Evolutionary conservation across 1,139 yeast genomes (phyloP).

Genomic region (Candida glucosophila): DNA sequence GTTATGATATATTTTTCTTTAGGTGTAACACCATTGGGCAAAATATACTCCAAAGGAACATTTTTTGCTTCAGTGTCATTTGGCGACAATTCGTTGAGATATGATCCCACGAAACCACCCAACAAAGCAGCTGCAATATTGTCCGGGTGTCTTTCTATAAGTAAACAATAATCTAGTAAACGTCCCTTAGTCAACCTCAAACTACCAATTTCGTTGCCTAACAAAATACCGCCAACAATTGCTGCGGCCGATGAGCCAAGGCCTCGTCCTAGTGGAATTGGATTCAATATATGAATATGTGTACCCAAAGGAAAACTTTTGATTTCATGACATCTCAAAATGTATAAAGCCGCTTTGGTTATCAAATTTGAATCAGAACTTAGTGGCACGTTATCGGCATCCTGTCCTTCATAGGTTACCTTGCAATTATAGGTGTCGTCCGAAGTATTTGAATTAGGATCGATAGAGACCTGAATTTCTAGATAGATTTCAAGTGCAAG

Average conservation of each 20-base stretch:
- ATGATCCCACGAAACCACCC: conserved; percentile 97
- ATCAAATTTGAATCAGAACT: conserved; percentile 71
- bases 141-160: conserved; percentile 98
- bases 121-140: conserved; percentile 98
- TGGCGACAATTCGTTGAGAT: conserved; percentile 68
- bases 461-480: conserved; percentile 59
- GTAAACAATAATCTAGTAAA: conserved; percentile 85
- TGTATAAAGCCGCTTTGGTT: conserved; percentile 87
- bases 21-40: conserved; percentile 63
- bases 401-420: conserved; percentile 64
- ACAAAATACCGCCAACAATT: conserved; percentile 92
- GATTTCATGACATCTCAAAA: conserved; percentile 73
- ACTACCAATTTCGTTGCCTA: conserved; percentile 78
- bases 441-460: conserved; percentile 41
- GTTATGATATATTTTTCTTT: conserved; percentile 30
- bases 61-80: conserved; percentile 67
- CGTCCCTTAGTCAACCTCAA: conserved; percentile 68
- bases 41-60: conserved; percentile 75
- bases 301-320: conserved; percentile 78
- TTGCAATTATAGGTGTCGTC: conserved; percentile 62
- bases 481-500: conserved; percentile 73
- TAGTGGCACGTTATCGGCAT: conserved; percentile 72
- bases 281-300: conserved; percentile 71
- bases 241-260: conserved; percentile 99
- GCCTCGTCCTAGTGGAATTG: conserved; percentile 94